Evolutionary conservation across 352 stramenopile genomes (phyloP), one percentile per base, ranked within the genome.

Genomic region (Phytophthora pini): DNA sequence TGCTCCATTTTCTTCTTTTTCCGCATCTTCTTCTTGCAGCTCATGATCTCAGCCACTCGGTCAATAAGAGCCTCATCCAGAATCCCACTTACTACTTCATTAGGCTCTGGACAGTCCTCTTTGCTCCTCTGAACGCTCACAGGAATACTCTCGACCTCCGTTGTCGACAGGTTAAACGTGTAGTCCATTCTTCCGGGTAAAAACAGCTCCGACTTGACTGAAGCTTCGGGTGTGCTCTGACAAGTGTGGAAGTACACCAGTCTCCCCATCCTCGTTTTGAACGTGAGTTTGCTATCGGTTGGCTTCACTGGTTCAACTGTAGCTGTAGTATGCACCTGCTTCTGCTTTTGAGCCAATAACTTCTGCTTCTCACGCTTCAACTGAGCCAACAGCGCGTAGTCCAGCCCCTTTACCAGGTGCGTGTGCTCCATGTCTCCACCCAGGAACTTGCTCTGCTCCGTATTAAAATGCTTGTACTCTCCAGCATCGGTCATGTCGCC

Each of bases 351-450:
- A 1, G 53, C 58, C 58, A 68, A 54, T 11, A 93, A 65, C 56
- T 85, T 85, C 49, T 88, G 63, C 52, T 87, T 88, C 57, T 97
- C 88, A 15, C 78, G 70, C 64, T 94, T 93, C 24, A 97, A 74
- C 60, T 97, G 92, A 39, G 90, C 70, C 24, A 97, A 73, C 26
- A 98, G 69, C 10, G 89, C 79, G 36, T 89, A 83, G 81, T 98
- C 92, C 48, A 98, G 62, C 20, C 68, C 93, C 56, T 96, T 97
- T 4, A 97, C 90, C 15, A 97, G 56, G 70, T 97, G 89, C 31
- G 92, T 95, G 74, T 94, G 87, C 54, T 88, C 77, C 64, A 93
- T 72, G 55, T 97, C 89, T 41, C 88, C 86, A 24, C 82, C 86
- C 4, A 95, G 62, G 45, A 92, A 93, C 70, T 95, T 95, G 61